A percentile compares a stretch with the other conserved stretches of the same genome.
Conservation (phyloP, 192 early-diverging fungal genomes). For the Backusella westeae region DNA sequence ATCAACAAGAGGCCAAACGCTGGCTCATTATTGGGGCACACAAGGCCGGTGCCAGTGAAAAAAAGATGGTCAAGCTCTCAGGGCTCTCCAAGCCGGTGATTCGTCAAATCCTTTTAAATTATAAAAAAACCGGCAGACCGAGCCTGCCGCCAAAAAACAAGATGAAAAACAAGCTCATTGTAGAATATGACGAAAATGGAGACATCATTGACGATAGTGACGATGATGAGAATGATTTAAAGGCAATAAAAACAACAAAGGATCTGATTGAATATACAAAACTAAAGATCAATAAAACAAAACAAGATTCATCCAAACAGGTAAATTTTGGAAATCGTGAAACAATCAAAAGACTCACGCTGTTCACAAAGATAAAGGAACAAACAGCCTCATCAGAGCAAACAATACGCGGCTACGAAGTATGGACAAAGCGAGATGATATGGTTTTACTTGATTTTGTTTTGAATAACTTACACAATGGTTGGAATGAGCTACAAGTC, state of each 20-base stretch:
- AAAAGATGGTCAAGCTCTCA: slow-evolving; percentile 22
- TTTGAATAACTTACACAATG: slow-evolving; percentile 10
- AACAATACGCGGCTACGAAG: slow-evolving; percentile 23
- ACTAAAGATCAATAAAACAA: background rate
- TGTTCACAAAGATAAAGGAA: background rate
- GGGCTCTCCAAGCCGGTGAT: slow-evolving; percentile 27
- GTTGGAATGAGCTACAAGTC: slow-evolving; percentile 26
- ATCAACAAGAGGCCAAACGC: slow-evolving; percentile 26
- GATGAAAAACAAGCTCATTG: slow-evolving; percentile 22
- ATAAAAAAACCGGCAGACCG: slow-evolving; percentile 27
- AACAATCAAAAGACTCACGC: background rate
- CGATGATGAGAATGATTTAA: background rate
- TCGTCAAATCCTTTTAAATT: slow-evolving; percentile 35
- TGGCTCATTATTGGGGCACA: slow-evolving; percentile 36
- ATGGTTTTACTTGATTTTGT: slow-evolving; percentile 25
- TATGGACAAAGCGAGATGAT: slow-evolving; percentile 36
- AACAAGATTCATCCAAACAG: background rate
- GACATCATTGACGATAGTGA: slow-evolving; percentile 22
- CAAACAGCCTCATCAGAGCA: slow-evolving; percentile 6
- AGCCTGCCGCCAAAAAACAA: slow-evolving; percentile 13
- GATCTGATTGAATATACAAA: slow-evolving; percentile 9
- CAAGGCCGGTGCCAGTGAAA: slow-evolving; percentile 33
- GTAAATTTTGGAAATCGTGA: background rate
- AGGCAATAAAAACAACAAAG: slow-evolving; percentile 1
- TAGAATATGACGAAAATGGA: slow-evolving; percentile 35